These are phyloP conservation scores for Beauveria pseudobassiana DNA, from an alignment of 2,329 filamentous ascomycete genomes.

Conservation along the genomic window DNA sequence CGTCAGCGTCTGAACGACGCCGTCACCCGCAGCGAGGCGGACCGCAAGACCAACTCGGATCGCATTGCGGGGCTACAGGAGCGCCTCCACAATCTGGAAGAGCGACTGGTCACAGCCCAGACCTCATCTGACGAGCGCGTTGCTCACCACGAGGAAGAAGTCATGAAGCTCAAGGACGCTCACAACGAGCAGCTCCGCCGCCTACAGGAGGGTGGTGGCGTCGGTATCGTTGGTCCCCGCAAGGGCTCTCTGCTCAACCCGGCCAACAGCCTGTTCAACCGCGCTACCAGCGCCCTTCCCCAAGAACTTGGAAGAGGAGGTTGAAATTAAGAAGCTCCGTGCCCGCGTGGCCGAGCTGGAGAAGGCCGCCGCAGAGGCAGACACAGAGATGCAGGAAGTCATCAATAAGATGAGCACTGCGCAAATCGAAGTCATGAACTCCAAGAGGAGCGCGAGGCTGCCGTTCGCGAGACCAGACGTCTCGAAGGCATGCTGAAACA, in stretches of 20 bases:
- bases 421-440: constrained; percentile 78
- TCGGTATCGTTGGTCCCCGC: constrained; percentile 23
- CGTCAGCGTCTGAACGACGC: constrained; percentile 71
- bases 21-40: constrained; percentile 73
- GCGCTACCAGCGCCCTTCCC: constrained; percentile 43
- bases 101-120: constrained; percentile 75
- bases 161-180: constrained; percentile 65
- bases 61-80: constrained; percentile 80
- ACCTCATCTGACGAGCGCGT: constrained; percentile 80
- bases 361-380: constrained; percentile 50
- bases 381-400: constrained; percentile 76
- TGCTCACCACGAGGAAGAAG: constrained; percentile 77
- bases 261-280: constrained; percentile 21
- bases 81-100: constrained; percentile 74
- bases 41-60: constrained; percentile 70
- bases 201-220: constrained; percentile 43
- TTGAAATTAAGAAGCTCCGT: constrained; percentile 68
- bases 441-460: constrained; percentile 67
- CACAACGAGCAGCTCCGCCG: constrained; percentile 72
- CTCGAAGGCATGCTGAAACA: constrained; percentile 60
- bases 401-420: constrained; percentile 72
- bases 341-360: constrained; percentile 79
- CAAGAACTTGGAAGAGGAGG: constrained; percentile 63
- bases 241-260: constrained; percentile 30
- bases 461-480: constrained; percentile 61